Evolutionary conservation across 768 basidiomycete genomes (phyloP), one percentile per base, ranked within the genome.

Genomic region (Boletus subparvulus): DNA sequence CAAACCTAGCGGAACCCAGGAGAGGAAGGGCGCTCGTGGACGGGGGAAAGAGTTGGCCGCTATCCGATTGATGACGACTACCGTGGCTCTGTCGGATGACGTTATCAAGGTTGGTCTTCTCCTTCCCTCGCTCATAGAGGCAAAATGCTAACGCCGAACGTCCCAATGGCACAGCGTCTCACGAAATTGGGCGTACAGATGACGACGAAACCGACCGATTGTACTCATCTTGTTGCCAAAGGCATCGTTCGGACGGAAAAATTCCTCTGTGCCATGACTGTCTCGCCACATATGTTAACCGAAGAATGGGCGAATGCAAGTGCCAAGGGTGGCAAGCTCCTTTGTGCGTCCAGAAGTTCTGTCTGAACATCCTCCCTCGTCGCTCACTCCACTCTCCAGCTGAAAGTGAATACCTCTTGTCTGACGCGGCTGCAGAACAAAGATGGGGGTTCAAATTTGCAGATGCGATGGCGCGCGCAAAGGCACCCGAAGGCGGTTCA

Each of bases 241-340:
- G 76, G 77, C 28, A 76, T 95, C 26, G 83, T 87, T 6, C 82
- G 94, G 6, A 96, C 94, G 1, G 90, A 94, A 66, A 97, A 96
- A 69, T 89, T 96, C 67, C 77, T 97, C 0, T 85, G 85, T 62
- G 91, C 90, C 0, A 74, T 96, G 61, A 78, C 88, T 0, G 71
- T 71, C 1, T 83, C 80, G 0, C 86, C 89, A 0, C 78, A 76
- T 58, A 76, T 95, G 46, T 72, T 97, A 21, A 81, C 78, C 4
- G 78, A 79, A 50, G 74, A 81, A 35, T 97, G 94, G 94, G 80
- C 88, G 6, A 75, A 69, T 6, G 80, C 80, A 0, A 88, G 83
- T 12, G 79, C 82, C 4, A 77, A 76, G 32, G 77, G 78, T 8
- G 82, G 80, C 42, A 75, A 73, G 37, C 73, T 94, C 6, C 75